These are phyloP conservation scores for Casuarina cunninghamiana DNA, from an alignment of 306 rosid species.

Conservation along the genomic window DNA sequence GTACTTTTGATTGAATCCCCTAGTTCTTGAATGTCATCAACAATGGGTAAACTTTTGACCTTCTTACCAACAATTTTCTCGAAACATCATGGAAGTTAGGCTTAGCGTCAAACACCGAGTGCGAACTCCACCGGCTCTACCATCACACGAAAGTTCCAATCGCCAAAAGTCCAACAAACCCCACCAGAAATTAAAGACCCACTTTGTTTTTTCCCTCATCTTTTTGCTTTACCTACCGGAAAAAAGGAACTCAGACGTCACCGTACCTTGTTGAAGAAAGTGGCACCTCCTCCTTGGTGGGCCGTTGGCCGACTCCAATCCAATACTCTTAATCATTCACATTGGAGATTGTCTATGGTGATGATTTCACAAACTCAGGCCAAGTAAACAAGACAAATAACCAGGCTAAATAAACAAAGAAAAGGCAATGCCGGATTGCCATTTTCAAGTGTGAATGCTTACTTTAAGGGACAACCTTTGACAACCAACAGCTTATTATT, in stretches of 20 bases:
- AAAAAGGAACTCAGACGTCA: too few species aligned
- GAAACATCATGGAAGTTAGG: background rate
- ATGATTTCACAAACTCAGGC: background rate
- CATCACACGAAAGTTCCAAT: background rate
- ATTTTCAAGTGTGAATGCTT: too few species aligned
- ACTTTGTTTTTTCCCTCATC: too few species aligned
- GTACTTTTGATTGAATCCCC: background rate
- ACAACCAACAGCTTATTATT: too few species aligned
- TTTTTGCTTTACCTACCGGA: too few species aligned
- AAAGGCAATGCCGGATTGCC: too few species aligned
- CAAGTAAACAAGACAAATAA: too few species aligned
- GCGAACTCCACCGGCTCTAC: slow-evolving; percentile 2
- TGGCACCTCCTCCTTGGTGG: too few species aligned
- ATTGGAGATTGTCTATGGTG: background rate
- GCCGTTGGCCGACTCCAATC: background rate
- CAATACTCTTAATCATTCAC: background rate
- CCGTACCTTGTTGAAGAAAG: too few species aligned
- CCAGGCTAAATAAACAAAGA: too few species aligned
- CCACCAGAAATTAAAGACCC: background rate
- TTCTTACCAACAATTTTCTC: background rate
- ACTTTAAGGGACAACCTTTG: too few species aligned
- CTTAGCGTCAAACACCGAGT: background rate
- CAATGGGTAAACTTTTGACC: background rate
- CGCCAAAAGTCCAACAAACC: background rate
- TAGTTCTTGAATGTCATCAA: background rate